Conservation (phyloP, 2,329 filamentous ascomycete species). For the Cladosporium sp. region DNA sequence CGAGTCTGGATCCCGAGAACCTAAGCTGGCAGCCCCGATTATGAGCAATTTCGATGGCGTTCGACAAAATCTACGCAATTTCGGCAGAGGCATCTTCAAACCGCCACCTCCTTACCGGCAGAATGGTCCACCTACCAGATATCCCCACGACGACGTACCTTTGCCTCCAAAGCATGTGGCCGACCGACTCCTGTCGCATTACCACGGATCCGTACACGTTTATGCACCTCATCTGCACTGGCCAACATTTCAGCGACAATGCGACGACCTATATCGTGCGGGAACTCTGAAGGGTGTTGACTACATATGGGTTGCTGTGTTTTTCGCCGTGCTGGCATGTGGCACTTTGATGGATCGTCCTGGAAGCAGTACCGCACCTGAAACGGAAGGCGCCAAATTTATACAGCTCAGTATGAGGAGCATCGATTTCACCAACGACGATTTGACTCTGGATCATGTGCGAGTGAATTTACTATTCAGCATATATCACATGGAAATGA, state of each 20-base stretch:
- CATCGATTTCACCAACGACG: slow-evolving; percentile 78
- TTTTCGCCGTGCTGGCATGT: slow-evolving; percentile 79
- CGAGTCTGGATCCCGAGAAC: slow-evolving; percentile 45
- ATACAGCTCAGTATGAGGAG: slow-evolving; percentile 66
- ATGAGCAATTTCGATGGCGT: slow-evolving; percentile 68
- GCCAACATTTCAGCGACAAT: slow-evolving; percentile 72
- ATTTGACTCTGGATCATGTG: slow-evolving; percentile 70
- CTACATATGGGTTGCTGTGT: slow-evolving; percentile 70
- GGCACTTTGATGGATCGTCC: slow-evolving; percentile 68
- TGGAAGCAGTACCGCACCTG: slow-evolving; percentile 50
- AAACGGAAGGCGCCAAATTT: slow-evolving; percentile 58
- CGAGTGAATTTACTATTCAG: slow-evolving; percentile 68
- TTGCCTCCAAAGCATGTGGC: slow-evolving; percentile 66
- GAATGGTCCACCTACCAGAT: slow-evolving; percentile 41
- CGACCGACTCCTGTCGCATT: slow-evolving; percentile 70
- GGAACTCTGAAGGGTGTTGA: slow-evolving; percentile 58
- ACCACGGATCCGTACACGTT: slow-evolving; percentile 71
- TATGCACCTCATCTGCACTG: slow-evolving; percentile 85
- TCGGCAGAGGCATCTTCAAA: slow-evolving; percentile 76
- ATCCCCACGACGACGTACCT: slow-evolving; percentile 43
- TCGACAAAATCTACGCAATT: slow-evolving; percentile 66
- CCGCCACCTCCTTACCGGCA: slow-evolving; percentile 66
- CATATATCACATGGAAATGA: slow-evolving; percentile 79
- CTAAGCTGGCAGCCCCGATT: slow-evolving; percentile 56
- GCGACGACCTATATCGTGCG: slow-evolving; percentile 70